Conservation (phyloP, 441 rosid genomes). For the Raphanus hybrid region DNA sequence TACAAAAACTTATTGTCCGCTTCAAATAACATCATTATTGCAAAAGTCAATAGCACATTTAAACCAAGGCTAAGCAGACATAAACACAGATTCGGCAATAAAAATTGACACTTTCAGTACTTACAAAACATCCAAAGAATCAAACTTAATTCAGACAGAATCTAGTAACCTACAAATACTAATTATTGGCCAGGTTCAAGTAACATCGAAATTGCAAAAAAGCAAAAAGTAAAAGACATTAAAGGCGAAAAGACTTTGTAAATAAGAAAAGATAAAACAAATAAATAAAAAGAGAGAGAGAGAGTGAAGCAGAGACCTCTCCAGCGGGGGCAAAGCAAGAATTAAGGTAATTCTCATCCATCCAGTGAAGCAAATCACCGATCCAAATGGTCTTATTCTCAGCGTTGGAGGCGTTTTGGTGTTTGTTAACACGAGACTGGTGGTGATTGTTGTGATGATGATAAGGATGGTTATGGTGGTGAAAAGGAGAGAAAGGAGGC, state of each 20-base stretch:
- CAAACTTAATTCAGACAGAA: not conserved
- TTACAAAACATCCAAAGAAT: not conserved
- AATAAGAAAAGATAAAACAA: too few species aligned
- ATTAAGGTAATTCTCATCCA: conserved; percentile 89
- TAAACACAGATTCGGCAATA: not conserved
- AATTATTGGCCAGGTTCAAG: not conserved
- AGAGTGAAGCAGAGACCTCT: conserved; percentile 56
- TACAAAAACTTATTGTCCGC: not conserved
- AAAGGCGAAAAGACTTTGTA: too few species aligned
- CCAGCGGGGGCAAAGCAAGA: conserved; percentile 73
- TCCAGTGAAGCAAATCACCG: conserved; percentile 96
- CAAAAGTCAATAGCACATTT: not conserved
- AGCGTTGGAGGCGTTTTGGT: conserved; percentile 52
- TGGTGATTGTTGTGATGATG: conserved; percentile 44
- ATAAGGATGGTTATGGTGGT: conserved; percentile 42
- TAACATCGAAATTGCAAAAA: not conserved
- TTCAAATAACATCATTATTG: too few species aligned
- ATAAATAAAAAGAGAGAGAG: not conserved
- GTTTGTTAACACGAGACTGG: conserved; percentile 37
- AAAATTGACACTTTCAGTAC: not conserved
- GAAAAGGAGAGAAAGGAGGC: conserved; percentile 61
- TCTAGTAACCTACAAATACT: not conserved
- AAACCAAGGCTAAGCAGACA: not conserved
- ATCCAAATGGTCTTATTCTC: conserved; percentile 89
- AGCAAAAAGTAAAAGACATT: too few species aligned